Percentiles rank a stretch among this genome's conserved stretches.
Evolutionary conservation across 345 rosid genomes (phyloP).

Genomic region (Trapa incisa): DNA sequence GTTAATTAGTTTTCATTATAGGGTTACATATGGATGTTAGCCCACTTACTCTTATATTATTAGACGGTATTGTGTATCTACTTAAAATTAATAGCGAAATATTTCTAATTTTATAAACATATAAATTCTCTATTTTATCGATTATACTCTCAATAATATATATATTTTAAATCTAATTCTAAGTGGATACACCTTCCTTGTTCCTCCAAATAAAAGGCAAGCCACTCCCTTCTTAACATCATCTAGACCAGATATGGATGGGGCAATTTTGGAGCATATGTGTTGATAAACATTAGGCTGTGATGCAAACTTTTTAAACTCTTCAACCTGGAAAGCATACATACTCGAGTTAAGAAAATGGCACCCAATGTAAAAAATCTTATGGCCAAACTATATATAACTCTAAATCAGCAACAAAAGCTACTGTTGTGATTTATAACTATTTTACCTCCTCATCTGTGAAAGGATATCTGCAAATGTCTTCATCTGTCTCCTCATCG

Average conservation of each 20-base stretch:
- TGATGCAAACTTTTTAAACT: slow-evolving; percentile 72
- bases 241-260: slow-evolving; percentile 85
- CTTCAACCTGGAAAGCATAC: slow-evolving; percentile 50
- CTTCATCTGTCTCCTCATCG: slow-evolving; percentile 61
- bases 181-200: slow-evolving; percentile 80
- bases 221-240: slow-evolving; percentile 87
- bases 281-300: slow-evolving; percentile 38
- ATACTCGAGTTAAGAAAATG: neutral
- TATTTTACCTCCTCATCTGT: slow-evolving; percentile 65
- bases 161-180: neutral
- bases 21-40: too few species aligned
- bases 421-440: too few species aligned
- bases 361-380: neutral
- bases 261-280: slow-evolving; percentile 77
- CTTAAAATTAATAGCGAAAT: too few species aligned
- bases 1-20: too few species aligned
- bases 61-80: too few species aligned
- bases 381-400: too few species aligned
- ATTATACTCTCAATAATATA: neutral
- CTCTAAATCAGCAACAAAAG: neutral
- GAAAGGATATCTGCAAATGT: slow-evolving; percentile 63
- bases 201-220: slow-evolving; percentile 93
- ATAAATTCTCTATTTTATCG: neutral
- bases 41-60: too few species aligned
- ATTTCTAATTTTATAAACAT: too few species aligned